phyloP scores from a whole-genome alignment of 2,329 filamentous ascomycete genomes.

The Arthrobotrys sinensis region DNA sequence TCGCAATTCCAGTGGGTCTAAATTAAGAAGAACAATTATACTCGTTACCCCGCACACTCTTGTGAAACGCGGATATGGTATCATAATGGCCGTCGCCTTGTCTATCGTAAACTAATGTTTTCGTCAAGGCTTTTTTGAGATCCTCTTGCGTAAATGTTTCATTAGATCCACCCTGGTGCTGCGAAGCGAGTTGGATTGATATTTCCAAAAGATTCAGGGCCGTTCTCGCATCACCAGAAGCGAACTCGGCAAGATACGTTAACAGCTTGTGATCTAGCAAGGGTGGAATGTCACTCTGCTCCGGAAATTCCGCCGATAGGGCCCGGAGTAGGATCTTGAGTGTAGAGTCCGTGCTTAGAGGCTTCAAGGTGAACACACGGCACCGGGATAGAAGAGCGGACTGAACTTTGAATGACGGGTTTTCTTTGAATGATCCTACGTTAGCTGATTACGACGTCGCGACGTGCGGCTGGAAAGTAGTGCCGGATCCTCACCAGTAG shows the following conservation, averaged over 20 bases:
- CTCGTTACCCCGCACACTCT: conserved; percentile 89
- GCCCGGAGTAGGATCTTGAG: conserved; percentile 46
- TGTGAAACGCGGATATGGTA: conserved; percentile 96
- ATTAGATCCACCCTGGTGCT: conserved; percentile 3
- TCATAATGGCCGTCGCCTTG: conserved; percentile 98
- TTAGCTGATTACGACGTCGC: conserved; percentile 11
- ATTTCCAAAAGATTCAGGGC: conserved; percentile 93
- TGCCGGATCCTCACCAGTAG: conserved; percentile 74
- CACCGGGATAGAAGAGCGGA: conserved; percentile 89
- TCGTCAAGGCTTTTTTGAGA: conserved; percentile 87
- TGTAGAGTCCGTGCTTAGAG: conserved; percentile 79
- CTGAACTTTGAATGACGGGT: conserved; percentile 94
- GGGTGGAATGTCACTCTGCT: conserved; percentile 66
- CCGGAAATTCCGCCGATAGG: conserved; percentile 43
- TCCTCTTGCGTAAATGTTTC: conserved; percentile 76
- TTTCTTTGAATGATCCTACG: conserved; percentile 67
- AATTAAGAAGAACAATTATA: conserved; percentile 6
- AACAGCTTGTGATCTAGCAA: conserved; percentile 85
- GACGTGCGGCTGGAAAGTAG: not conserved
- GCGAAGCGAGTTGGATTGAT: conserved; percentile 75
- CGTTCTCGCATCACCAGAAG: conserved; percentile 92
- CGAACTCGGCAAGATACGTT: conserved; percentile 84
- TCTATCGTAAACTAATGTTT: conserved; percentile 94
- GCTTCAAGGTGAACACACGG: conserved; percentile 87
- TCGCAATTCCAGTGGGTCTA: conserved; percentile 2